phyloP scores from a whole-genome alignment of 257 asterid species.

The Fraxinus pennsylvanica region DNA sequence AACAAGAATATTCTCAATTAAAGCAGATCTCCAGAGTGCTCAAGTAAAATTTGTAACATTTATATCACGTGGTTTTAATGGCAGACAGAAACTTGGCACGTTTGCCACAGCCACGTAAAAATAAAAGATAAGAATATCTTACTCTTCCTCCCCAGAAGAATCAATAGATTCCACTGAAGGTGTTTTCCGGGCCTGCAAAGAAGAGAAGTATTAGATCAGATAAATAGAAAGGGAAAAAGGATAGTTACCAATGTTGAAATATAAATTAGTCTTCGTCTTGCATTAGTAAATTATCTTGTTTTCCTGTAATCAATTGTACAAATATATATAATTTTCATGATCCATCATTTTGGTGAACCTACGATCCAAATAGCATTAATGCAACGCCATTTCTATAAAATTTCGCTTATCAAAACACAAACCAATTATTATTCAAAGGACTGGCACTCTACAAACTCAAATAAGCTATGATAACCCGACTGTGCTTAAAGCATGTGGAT shows the following conservation, averaged over 20 bases:
- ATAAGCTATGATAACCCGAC: no score
- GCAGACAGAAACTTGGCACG: conserved; percentile 15
- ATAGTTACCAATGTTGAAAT: conserved; percentile 3
- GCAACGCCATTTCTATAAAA: not conserved
- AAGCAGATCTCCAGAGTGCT: conserved; percentile 11
- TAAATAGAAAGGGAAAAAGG: conserved; percentile 14
- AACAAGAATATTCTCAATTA: conserved; percentile 5
- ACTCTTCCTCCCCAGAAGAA: conserved; percentile 99
- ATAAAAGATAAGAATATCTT: conserved; percentile 39
- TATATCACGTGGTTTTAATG: conserved; percentile 1
- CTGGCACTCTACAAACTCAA: not conserved
- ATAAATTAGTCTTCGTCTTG: not conserved
- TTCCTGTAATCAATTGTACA: not conserved
- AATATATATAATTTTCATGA: not conserved
- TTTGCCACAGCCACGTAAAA: conserved; percentile 19
- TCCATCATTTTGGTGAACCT: conserved; percentile 18
- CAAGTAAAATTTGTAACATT: not conserved
- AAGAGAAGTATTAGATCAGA: conserved; percentile 25
- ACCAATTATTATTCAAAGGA: conserved; percentile 7
- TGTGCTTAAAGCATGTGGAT: conserved; percentile 1
- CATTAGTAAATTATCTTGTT: conserved; percentile 9
- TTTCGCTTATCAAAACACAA: conserved; percentile 5
- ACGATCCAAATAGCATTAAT: not conserved
- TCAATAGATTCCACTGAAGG: conserved; percentile 74
- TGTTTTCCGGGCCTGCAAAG: conserved; percentile 65